A percentile compares a stretch with the other conserved stretches of the same genome.
Evolutionary conservation across 129 eudicot species (phyloP).

Genomic region (sunflower (Helianthus annuus)): HanXRQr2.0-SUNRISE NC_035436.2:54108659-54109158

Average conservation of each 20-base stretch:
- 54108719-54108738: conserved; percentile 54
- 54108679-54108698: no score
- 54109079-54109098: conserved; percentile 13
- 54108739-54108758: conserved; percentile 99
- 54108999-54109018: conserved; percentile 26
- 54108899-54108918: conserved; percentile 38
- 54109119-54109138: conserved; percentile 99
- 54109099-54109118: conserved; percentile 98
- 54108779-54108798: conserved; percentile 96
- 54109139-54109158: conserved; percentile 94
- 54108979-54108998: conserved; percentile 88
- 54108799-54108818: conserved; percentile 91
- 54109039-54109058: neutral
- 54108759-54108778: conserved; percentile 93
- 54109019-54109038: conserved; percentile 8
- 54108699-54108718: conserved; percentile 1
- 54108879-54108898: neutral
- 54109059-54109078: neutral
- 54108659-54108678: neutral
- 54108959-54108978: conserved; percentile 96
- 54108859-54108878: neutral
- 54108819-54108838: conserved; percentile 82
- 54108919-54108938: conserved; percentile 96
- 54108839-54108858: conserved; percentile 11
- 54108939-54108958: conserved; percentile 90